Percentiles rank a stretch among this genome's conserved stretches.
Evolutionary conservation across 2,329 filamentous ascomycete genomes (phyloP).

Genomic region (Bipolaris gigantea): DNA sequence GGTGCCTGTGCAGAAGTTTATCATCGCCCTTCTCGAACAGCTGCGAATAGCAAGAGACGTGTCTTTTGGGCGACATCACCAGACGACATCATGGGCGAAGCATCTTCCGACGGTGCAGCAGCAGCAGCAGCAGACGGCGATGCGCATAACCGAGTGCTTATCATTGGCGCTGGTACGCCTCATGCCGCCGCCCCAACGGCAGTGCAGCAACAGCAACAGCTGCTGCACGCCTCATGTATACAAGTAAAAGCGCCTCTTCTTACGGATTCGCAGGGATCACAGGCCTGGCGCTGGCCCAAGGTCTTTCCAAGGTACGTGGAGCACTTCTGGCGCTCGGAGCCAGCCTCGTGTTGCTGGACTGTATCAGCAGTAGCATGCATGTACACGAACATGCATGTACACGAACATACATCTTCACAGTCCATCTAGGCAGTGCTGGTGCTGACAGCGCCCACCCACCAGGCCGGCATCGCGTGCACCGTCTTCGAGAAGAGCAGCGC

Average conservation of each 20-base stretch:
- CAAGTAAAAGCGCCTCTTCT: conserved; percentile 3
- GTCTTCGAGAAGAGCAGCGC: conserved; percentile 61
- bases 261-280: conserved; percentile 32
- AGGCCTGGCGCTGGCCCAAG: conserved; percentile 44
- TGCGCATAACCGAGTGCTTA: conserved; percentile 25
- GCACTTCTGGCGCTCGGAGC: neutral
- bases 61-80: no score
- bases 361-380: no score
- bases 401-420: no score
- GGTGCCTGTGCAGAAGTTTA: neutral
- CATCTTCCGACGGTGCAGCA: neutral
- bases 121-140: neutral
- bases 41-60: no score
- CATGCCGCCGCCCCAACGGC: conserved; percentile 1
- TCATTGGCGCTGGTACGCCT: conserved; percentile 38
- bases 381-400: no score
- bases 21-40: no score
- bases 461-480: conserved; percentile 48
- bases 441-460: conserved; percentile 9
- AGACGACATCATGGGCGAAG: conserved; percentile 1
- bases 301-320: conserved; percentile 36
- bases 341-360: neutral
- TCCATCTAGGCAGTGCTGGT: neutral
- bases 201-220: no score
- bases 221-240: neutral